A percentile compares a stretch with the other conserved stretches of the same genome.
Evolutionary conservation across 2,329 filamentous ascomycete species (phyloP).

Genomic region (Scleromitrula shiraiana): DNA sequence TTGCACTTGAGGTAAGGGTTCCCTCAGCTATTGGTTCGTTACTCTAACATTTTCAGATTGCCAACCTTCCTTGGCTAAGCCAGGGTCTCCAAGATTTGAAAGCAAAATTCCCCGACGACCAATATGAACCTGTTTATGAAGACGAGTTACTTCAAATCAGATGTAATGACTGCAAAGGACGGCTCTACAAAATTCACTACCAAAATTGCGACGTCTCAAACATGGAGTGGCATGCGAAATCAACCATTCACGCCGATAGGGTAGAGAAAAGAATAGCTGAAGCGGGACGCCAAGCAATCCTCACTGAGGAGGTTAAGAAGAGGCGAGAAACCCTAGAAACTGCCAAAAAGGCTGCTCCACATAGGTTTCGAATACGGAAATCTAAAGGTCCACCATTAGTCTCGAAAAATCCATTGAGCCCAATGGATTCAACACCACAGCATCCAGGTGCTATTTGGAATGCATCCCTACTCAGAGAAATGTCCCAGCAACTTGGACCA

Average conservation of each 20-base stretch:
- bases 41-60: conserved; percentile 1
- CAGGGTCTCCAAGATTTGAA: conserved; percentile 3
- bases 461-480: not conserved
- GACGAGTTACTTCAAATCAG: not conserved
- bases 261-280: conserved; percentile 2
- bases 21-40: not conserved
- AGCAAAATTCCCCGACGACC: conserved; percentile 5
- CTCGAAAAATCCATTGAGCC: not conserved
- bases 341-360: not conserved
- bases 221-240: conserved; percentile 6
- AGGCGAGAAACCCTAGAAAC: not conserved
- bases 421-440: not conserved
- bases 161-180: conserved; percentile 3
- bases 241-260: not conserved
- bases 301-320: not conserved
- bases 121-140: conserved; percentile 1
- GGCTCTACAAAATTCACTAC: conserved; percentile 7
- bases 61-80: conserved; percentile 5
- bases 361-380: not conserved
- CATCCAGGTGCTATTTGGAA: not conserved
- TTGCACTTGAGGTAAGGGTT: not conserved
- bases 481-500: not conserved
- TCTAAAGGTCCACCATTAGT: not conserved
- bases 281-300: not conserved
- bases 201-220: conserved; percentile 9